Percentiles rank a stretch among this genome's conserved stretches.
phyloP scores from a whole-genome alignment of 176 grass and related monocot genomes.

The Zoysia pacifica region DNA sequence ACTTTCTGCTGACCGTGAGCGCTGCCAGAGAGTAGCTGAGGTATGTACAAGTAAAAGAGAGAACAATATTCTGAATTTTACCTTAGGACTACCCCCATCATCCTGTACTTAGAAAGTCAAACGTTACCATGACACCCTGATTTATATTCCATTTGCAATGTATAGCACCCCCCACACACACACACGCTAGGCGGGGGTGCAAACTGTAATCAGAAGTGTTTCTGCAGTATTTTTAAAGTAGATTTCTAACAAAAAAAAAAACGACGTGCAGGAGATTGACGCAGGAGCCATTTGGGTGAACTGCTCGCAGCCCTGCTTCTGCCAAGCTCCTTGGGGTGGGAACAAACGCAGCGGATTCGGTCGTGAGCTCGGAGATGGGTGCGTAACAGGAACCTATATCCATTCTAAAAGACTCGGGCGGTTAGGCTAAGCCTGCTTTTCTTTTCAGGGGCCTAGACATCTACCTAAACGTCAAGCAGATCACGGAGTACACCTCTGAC shows the following conservation, averaged over 20 bases:
- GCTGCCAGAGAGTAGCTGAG: constrained; percentile 87
- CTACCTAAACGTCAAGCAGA: constrained; percentile 83
- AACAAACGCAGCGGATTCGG: constrained; percentile 97
- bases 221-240: background rate
- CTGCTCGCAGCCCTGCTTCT: constrained; percentile 98
- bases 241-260: background rate
- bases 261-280: constrained; percentile 55
- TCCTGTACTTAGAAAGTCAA: background rate
- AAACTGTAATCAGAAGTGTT: background rate
- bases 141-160: background rate
- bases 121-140: background rate
- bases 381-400: background rate
- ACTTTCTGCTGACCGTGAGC: constrained; percentile 68
- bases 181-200: background rate
- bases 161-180: too few relatives aligned
- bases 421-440: background rate
- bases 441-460: constrained; percentile 81
- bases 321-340: constrained; percentile 95
- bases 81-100: background rate
- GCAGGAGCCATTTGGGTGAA: constrained; percentile 86
- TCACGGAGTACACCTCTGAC: constrained; percentile 86
- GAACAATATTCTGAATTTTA: background rate
- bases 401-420: background rate
- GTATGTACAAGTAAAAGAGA: constrained; percentile 49
- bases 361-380: constrained; percentile 95